Evolutionary conservation across 1,139 yeast genomes (phyloP), one percentile per base, ranked within the genome.

Genomic region (Meyerozyma elateridarum): DNA sequence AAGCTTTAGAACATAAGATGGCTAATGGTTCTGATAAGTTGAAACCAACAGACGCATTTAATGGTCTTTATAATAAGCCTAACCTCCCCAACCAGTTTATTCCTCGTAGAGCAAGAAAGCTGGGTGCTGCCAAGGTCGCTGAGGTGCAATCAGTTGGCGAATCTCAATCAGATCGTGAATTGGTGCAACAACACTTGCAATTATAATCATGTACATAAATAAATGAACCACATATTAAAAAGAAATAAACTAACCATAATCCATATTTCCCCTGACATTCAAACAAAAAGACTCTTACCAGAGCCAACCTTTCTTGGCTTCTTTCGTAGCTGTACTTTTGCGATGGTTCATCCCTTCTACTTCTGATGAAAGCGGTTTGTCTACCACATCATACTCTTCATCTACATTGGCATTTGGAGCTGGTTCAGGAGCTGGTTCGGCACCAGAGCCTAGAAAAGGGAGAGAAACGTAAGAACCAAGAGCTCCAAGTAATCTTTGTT

Each of bases 21-120:
- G 55, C 59, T 6, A 33, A 36, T n/a, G 94, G 95, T 5, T 79
- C 94, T 3, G 93, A 87, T 52, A 61, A 64, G 36, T 52, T 62
- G 36, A 82, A 79, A 50, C 89, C 91, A 7, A 70, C 79, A 28
- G 73, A 70, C 20, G 83, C 88, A 0, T 87, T 81, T 51, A 88
- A 74, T 32, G 96, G 96, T 25, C 70, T 82, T 37, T 72, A 83
- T 41, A 82, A 84, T 28, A 83, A 80, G 31, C 79, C 83, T 39
- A 76, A 71, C 32, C 76, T 77, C 40, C 82, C 94, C 6, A 71
- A 79, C 52, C 80, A 83, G 16, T 88, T 82, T 52, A 71, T 87
- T 24, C 76, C 91, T 28, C 70, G 66, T 42, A 62, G 57, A 28
- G 49, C 69, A 34, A 67, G 59, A 61, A 51, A 64, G 61, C 38